These are phyloP conservation scores for Lactuca saligna DNA, from an alignment of 129 eudicot genomes.

Conservation along the genomic window DNA sequence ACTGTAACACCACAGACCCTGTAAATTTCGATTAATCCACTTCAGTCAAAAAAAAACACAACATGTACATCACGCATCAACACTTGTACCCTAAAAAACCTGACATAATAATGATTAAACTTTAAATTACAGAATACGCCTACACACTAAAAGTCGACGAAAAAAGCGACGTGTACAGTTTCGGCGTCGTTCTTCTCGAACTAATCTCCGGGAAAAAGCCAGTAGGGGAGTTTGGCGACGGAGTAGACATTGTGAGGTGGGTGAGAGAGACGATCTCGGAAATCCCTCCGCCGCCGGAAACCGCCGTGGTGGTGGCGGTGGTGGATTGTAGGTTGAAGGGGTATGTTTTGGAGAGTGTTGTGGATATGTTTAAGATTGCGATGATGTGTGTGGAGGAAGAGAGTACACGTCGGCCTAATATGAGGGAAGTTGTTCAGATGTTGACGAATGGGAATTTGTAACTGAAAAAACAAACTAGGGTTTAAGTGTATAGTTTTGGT, in stretches of 20 bases:
- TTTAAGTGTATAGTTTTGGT: slow-evolving; percentile 27
- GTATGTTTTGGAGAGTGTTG: slow-evolving; percentile 49
- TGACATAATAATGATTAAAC: background rate
- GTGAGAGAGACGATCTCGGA: slow-evolving; percentile 58
- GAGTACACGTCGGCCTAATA: slow-evolving; percentile 68
- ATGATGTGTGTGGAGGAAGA: slow-evolving; percentile 97
- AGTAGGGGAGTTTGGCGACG: slow-evolving; percentile 90
- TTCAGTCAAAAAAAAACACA: too few relatives aligned
- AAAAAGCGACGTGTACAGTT: slow-evolving; percentile 92
- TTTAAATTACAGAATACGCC: slow-evolving; percentile 62
- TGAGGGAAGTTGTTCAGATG: slow-evolving; percentile 95
- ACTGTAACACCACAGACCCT: background rate
- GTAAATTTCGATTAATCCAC: too few relatives aligned
- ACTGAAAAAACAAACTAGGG: slow-evolving; percentile 5
- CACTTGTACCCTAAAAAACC: background rate
- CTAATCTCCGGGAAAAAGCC: slow-evolving; percentile 77
- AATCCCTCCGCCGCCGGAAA: slow-evolving; percentile 54
- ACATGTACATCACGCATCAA: background rate
- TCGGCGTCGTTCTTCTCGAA: slow-evolving; percentile 90
- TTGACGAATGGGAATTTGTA: slow-evolving; percentile 56
- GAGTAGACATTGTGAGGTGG: slow-evolving; percentile 93
- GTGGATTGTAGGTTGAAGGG: slow-evolving; percentile 71
- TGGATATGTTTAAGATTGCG: slow-evolving; percentile 74
- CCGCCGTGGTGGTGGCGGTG: slow-evolving; percentile 66
- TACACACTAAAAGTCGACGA: slow-evolving; percentile 87